Percentiles rank a stretch among this genome's conserved stretches.
Evolutionary conservation across 2,329 filamentous ascomycete genomes (phyloP).

Genomic region (Rhexocercosporidium sp.): DNA sequence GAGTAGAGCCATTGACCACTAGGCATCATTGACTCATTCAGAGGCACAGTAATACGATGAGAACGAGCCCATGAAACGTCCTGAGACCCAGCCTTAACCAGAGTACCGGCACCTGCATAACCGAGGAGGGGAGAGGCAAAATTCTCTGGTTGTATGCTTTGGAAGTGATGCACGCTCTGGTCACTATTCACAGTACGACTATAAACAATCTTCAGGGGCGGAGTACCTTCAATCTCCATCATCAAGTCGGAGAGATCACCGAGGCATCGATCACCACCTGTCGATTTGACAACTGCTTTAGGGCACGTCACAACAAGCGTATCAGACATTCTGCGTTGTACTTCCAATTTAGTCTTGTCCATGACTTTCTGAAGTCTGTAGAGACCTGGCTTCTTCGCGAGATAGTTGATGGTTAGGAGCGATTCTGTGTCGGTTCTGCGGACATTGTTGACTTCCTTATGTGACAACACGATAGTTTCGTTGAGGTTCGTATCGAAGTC

Average conservation of each 20-base stretch:
- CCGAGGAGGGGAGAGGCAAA: conserved; percentile 78
- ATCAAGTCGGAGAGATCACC: conserved; percentile 87
- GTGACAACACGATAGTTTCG: conserved; percentile 78
- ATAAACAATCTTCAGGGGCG: conserved; percentile 91
- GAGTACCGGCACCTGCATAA: conserved; percentile 58
- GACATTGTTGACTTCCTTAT: conserved; percentile 72
- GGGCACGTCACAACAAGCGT: conserved; percentile 88
- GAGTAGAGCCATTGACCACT: conserved; percentile 88
- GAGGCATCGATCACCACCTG: conserved; percentile 73
- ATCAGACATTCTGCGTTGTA: conserved; percentile 76
- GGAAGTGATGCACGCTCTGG: conserved; percentile 84
- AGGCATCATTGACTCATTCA: conserved; percentile 86
- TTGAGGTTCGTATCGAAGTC: conserved; percentile 82
- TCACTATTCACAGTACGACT: conserved; percentile 85
- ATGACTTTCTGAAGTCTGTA: conserved; percentile 86
- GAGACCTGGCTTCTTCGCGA: conserved; percentile 83
- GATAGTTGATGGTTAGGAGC: conserved; percentile 71
- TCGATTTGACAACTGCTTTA: conserved; percentile 72
- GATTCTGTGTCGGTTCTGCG: conserved; percentile 65
- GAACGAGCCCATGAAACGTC: conserved; percentile 82
- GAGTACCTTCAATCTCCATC: conserved; percentile 84
- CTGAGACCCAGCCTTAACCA: conserved; percentile 63
- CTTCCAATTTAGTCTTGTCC: conserved; percentile 93
- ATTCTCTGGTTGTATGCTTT: conserved; percentile 90
- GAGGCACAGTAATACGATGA: conserved; percentile 75